Conservation (phyloP, 2,329 filamentous ascomycete species). For the Trichophyton rubrum region DNA sequence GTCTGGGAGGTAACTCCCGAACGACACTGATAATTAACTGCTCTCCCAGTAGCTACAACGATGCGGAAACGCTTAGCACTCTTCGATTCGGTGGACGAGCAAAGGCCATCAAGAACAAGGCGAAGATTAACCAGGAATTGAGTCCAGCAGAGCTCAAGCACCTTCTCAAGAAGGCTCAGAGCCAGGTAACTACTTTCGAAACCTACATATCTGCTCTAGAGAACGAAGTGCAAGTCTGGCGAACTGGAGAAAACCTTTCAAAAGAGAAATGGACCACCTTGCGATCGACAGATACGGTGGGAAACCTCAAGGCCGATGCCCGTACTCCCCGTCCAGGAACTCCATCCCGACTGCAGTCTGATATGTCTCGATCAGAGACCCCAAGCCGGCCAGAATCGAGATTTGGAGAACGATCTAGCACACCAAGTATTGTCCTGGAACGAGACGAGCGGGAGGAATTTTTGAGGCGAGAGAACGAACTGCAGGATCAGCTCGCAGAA, state of each 20-base stretch:
- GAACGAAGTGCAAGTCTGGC: slow-evolving; percentile 75
- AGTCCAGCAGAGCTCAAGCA: slow-evolving; percentile 91
- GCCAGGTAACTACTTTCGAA: slow-evolving; percentile 78
- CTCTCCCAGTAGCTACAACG: slow-evolving; percentile 97
- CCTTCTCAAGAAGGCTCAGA: slow-evolving; percentile 82
- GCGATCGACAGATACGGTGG: slow-evolving; percentile 43
- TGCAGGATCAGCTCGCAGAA: slow-evolving; percentile 92
- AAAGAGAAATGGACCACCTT: slow-evolving; percentile 76
- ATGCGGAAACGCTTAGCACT: slow-evolving; percentile 83
- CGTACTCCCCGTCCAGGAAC: slow-evolving; percentile 33
- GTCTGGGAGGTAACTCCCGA: slow-evolving; percentile 88
- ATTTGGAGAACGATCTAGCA: slow-evolving; percentile 70
- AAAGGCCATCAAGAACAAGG: slow-evolving; percentile 99
- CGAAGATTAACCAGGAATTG: slow-evolving; percentile 97
- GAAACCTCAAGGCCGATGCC: slow-evolving; percentile 34
- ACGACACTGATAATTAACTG: slow-evolving; percentile 99
- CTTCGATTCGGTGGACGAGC: slow-evolving; percentile 89
- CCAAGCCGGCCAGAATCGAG: slow-evolving; percentile 50
- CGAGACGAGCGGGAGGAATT: slow-evolving; percentile 98
- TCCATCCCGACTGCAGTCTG: slow-evolving; percentile 29
- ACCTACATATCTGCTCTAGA: slow-evolving; percentile 74
- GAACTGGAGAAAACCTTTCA: slow-evolving; percentile 74
- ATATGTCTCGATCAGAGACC: slow-evolving; percentile 45
- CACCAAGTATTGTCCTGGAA: slow-evolving; percentile 75
- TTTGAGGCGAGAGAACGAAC: slow-evolving; percentile 82